Conservation (phyloP, 495 filamentous ascomycete species). For the Bathelium albidoporum region DNA sequence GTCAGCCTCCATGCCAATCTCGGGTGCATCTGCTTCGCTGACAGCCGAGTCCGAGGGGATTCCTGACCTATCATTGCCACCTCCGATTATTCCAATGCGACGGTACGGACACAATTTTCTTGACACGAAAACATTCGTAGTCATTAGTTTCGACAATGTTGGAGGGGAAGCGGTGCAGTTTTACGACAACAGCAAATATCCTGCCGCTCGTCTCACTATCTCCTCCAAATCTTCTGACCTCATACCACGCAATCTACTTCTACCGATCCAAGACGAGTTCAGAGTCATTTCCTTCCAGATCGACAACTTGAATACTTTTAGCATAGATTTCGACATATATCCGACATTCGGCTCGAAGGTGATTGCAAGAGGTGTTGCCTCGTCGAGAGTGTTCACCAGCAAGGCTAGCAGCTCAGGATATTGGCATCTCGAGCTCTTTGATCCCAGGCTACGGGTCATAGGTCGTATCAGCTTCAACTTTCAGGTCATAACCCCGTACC, state of each 20-base stretch:
- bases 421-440: slow-evolving; percentile 81
- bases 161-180: slow-evolving; percentile 67
- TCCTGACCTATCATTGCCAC: slow-evolving; percentile 82
- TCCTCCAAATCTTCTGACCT: slow-evolving; percentile 92
- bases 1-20: slow-evolving; percentile 29
- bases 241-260: slow-evolving; percentile 86
- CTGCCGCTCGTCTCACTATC: slow-evolving; percentile 87
- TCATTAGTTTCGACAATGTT: slow-evolving; percentile 71
- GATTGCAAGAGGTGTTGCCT: slow-evolving; percentile 86
- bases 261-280: slow-evolving; percentile 93
- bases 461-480: slow-evolving; percentile 88
- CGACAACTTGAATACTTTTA: slow-evolving; percentile 82
- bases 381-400: slow-evolving; percentile 73
- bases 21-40: slow-evolving; percentile 30
- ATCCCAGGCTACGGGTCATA: slow-evolving; percentile 84
- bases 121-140: slow-evolving; percentile 89
- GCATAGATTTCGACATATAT: slow-evolving; percentile 95
- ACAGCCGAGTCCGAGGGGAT: slow-evolving; percentile 69
- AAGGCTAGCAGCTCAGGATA: slow-evolving; percentile 63
- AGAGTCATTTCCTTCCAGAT: slow-evolving; percentile 89
- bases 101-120: slow-evolving; percentile 97
- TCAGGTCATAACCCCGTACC: slow-evolving; percentile 93
- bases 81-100: slow-evolving; percentile 87
- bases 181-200: slow-evolving; percentile 91
- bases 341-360: slow-evolving; percentile 95